phyloP scores from a whole-genome alignment of 371 early-diverging fungal species.

The Apophysomyces ossiformis region DNA sequence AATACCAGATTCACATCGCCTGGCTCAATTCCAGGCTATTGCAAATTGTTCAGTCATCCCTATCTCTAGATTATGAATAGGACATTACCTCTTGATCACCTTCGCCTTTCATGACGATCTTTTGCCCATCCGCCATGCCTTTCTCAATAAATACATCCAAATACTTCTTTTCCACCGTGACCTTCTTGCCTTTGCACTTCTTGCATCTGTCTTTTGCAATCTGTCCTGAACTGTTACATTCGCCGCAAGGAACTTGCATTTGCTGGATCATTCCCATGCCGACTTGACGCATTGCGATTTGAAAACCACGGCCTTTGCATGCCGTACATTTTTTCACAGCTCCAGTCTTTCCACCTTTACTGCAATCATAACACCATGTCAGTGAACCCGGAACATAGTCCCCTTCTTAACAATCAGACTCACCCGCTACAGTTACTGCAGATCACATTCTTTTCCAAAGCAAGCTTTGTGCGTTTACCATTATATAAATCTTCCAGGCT shows the following conservation, averaged over 20 bases:
- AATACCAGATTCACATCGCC: constrained; percentile 88
- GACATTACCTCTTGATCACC: constrained; percentile 76
- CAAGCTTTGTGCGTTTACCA: constrained; percentile 58
- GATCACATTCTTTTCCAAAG: constrained; percentile 50
- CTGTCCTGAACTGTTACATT: constrained; percentile 74
- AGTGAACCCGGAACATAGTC: background rate
- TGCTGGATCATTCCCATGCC: constrained; percentile 97
- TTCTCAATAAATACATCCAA: constrained; percentile 91
- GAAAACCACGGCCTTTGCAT: constrained; percentile 93
- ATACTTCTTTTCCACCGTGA: constrained; percentile 82
- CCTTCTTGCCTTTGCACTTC: constrained; percentile 84
- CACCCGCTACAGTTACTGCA: constrained; percentile 71
- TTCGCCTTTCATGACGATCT: constrained; percentile 89
- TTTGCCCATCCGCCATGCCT: constrained; percentile 91
- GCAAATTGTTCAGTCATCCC: background rate
- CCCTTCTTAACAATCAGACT: background rate
- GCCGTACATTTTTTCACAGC: constrained; percentile 75
- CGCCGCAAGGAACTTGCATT: constrained; percentile 74
- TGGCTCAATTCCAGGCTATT: constrained; percentile 7
- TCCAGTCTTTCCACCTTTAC: constrained; percentile 81
- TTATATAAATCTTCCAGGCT: constrained; percentile 87
- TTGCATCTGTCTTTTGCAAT: constrained; percentile 87
- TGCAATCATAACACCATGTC: constrained; percentile 17
- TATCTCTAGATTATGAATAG: background rate
- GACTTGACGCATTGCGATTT: constrained; percentile 87